Base-by-base conservation (phyloP, 495 filamentous ascomycete genomes). In the Hypoxylon rickii region DNA sequence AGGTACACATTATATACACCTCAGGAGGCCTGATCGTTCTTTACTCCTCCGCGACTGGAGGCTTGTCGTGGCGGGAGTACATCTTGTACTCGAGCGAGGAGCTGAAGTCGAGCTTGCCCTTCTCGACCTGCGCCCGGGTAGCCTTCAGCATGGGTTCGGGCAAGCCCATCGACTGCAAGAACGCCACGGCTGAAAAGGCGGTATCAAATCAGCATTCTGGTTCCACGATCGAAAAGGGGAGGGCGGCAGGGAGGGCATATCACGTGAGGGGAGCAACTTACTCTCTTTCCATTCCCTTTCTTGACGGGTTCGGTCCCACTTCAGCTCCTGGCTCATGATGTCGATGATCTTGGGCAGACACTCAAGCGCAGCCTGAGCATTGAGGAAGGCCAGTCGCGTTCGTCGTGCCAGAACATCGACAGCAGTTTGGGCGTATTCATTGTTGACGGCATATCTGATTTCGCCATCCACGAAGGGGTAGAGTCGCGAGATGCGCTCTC, bases 401-500 rank as follows among this genome's bases (percentile, higher is more conserved):
- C 94, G 79, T 29, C 94, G 81, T 6, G 93, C 94, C 16, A 98
- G 75, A 16, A 97, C 88, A 69, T 98, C 94, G 8, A 91, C 87
- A 2, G 92, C 90, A 15, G 92, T 97, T 72, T 97, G 90, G 8
- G 94, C 94, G 59, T 96, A 96, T 73, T 98, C 94, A 70, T 96
- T 86, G 17, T 86, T 76, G 22, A 96, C 81, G 15, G 90, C 91
- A 64, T 97, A 98, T 24, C 92, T 83, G 19, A 98, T 82, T 73
- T 98, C 94, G 41, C 94, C 94, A 66, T 97, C 94, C n/a, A 98
- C 80, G 69, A 95, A 98, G 18, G 94, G 94, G 71, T 97, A 97
- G 32, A 96, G 78, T 13, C 79, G 56, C 2, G 88, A 86, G 39
- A 98, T 84, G 43, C 91, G 88, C 69, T 88, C 82, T 20, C 94